A percentile compares a stretch with the other conserved stretches of the same genome.
phyloP scores from a whole-genome alignment of 164 flowering plant species.

The Echeveria elegans region DNA sequence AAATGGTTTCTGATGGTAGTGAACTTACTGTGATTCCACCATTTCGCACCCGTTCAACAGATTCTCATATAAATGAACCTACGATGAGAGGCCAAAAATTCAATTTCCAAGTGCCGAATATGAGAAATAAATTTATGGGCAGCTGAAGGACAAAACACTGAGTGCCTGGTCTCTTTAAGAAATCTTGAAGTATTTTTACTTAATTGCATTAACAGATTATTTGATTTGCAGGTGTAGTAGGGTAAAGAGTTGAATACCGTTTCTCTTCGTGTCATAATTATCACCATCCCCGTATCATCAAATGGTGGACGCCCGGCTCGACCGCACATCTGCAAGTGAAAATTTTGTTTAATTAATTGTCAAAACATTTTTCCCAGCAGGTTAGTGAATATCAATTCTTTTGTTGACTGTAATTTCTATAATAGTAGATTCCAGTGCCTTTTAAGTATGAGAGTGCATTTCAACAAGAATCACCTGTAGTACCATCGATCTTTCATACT shows the following conservation, averaged over 20 bases:
- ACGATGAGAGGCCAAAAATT: constrained; percentile 12
- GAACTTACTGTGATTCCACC: constrained; percentile 90
- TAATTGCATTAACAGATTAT: too few species aligned
- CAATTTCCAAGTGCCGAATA: neutral
- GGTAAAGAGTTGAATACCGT: constrained; percentile 35
- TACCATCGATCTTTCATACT: constrained; percentile 86
- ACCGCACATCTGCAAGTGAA: constrained; percentile 75
- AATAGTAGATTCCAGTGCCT: neutral
- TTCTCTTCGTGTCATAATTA: constrained; percentile 95
- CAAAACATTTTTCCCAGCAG: too few species aligned
- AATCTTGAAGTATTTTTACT: neutral
- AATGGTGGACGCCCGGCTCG: constrained; percentile 98
- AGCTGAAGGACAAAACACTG: neutral
- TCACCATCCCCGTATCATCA: constrained; percentile 88
- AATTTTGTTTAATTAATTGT: neutral
- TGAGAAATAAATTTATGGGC: neutral
- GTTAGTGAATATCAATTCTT: too few species aligned
- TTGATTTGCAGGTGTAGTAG: neutral
- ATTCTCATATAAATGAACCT: constrained; percentile 97
- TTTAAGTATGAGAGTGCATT: neutral
- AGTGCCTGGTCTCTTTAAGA: neutral
- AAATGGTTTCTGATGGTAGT: neutral
- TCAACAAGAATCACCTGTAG: constrained; percentile 48
- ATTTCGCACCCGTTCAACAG: constrained; percentile 88
- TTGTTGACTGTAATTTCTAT: neutral